Evolutionary conservation across 2,329 filamentous ascomycete species (phyloP), one percentile per base, ranked within the genome.

Genomic region (Parasarocladium wereldwijsianum): DNA sequence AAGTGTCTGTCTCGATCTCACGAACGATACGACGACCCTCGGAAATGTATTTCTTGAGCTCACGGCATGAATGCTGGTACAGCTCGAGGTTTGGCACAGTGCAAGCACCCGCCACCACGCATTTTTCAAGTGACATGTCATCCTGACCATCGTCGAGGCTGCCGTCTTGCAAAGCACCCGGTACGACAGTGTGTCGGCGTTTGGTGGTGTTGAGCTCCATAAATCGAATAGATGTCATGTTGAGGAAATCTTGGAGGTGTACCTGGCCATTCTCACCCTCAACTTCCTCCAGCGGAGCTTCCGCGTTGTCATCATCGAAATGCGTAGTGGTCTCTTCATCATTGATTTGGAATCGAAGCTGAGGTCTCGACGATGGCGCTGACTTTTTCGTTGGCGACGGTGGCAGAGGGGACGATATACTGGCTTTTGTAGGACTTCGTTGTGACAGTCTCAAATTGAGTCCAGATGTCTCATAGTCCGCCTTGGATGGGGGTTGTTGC

Each of bases 201-300:
- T 96, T 96, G 2, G 86, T 94, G 0, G 87, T 93, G n/a, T 79
- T 93, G 29, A 98, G 64, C 49, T 98, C 90, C 81, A 98, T 94
- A 57, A 98, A 98, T 32, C 86, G 82, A 44, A 98, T 93, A 35
- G 83, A 92, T 3, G 87, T 94, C 73, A 93, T 76, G 38, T 92
- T 83, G 25, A 98, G 59, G 54, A 98, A 98, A 31, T 93, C 81
- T 42, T 93, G 84, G 3, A 98, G 63, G 26, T 86, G 79, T 32
- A 93, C 85, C 16, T 76, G 68, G 19, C 29, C 46, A 13, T 66
- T 63, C 9, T 60, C 51, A 13, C 61, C 62, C n/a, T 71, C 65
- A 5, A 57, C 50, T 29, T 61, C 54, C 15, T 57, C 42, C n/a
- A n/a, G n/a, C n/a, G n/a, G n/a, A n/a, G n/a, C n/a, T 24, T 64